phyloP scores from a whole-genome alignment of 805 yeast genomes.

The Kazachstania psychrophila region DNA sequence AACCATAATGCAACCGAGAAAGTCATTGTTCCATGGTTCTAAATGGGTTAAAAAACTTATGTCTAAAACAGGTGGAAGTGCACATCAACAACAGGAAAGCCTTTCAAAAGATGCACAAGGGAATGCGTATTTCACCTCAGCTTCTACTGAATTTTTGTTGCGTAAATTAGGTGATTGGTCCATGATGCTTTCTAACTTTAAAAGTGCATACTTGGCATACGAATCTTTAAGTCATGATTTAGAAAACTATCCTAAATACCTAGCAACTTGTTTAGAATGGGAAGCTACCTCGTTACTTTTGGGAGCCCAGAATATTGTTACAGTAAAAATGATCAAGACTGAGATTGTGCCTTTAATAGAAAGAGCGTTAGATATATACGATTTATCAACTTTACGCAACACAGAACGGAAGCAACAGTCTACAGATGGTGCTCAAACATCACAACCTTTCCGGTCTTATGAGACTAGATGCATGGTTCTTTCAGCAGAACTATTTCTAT shows the following conservation, averaged over 20 bases:
- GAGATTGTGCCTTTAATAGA: conserved; percentile 36
- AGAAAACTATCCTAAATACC: conserved; percentile 37
- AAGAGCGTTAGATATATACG: conserved; percentile 24
- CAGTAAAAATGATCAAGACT: conserved; percentile 35
- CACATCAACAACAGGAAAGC: conserved; percentile 10
- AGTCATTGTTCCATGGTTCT: conserved; percentile 63
- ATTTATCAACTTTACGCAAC: conserved; percentile 27
- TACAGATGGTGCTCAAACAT: not conserved
- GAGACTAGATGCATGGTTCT: conserved; percentile 60
- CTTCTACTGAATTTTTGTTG: conserved; percentile 61
- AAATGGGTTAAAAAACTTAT: conserved; percentile 41
- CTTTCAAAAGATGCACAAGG: conserved; percentile 37
- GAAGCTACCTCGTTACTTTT: conserved; percentile 64
- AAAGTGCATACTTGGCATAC: conserved; percentile 72
- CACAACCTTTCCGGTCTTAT: conserved; percentile 37
- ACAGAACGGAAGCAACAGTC: not conserved
- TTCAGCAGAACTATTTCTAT: conserved; percentile 57
- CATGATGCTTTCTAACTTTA: conserved; percentile 82
- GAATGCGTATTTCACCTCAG: conserved; percentile 51
- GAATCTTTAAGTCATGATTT: conserved; percentile 75
- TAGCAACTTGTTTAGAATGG: conserved; percentile 83
- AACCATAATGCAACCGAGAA: conserved; percentile 63
- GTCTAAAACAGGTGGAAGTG: conserved; percentile 10
- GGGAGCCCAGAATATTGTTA: conserved; percentile 38
- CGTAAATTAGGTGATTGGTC: conserved; percentile 89